Evolutionary conservation across 805 yeast species (phyloP).

Genomic region (Candida jianshihensis): DNA sequence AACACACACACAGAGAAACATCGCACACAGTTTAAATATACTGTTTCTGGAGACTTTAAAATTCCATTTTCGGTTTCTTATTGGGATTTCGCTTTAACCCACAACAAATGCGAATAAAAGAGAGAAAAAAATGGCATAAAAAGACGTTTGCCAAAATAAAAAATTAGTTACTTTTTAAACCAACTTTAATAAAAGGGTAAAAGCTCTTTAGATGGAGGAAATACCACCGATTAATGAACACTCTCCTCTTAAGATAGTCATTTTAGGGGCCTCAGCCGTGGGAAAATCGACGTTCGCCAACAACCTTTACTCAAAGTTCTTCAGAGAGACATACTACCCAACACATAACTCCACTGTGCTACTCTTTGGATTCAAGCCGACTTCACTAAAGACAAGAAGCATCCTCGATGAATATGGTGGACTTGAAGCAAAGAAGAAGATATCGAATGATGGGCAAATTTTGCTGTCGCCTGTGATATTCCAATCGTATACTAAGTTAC

Average conservation of each 20-base stretch:
- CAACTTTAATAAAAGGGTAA: no score
- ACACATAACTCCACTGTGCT: conserved; percentile 56
- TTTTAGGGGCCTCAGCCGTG: conserved; percentile 50
- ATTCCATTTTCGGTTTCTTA: no score
- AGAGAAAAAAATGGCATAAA: no score
- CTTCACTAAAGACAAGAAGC: conserved; percentile 29
- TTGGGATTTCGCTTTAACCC: no score
- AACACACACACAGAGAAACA: no score
- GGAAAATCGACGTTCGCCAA: conserved; percentile 58
- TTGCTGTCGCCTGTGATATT: conserved; percentile 32
- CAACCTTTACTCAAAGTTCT: conserved; percentile 39
- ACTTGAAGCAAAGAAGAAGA: conserved; percentile 29
- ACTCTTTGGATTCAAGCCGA: conserved; percentile 47
- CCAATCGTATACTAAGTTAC: conserved; percentile 24
- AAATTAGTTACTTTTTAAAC: background rate
- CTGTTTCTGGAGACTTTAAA: no score
- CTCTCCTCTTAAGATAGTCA: conserved; percentile 48
- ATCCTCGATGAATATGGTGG: conserved; percentile 42
- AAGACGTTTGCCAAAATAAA: no score
- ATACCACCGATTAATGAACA: conserved; percentile 6
- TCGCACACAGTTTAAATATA: no score
- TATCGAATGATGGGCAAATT: conserved; percentile 23
- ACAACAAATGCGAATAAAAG: no score
- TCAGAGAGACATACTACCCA: conserved; percentile 69
- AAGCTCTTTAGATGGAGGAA: background rate